Base-by-base conservation (phyloP, 225 moss, liverwort and hornwort species). In the Marchantia paleacea region DNA sequence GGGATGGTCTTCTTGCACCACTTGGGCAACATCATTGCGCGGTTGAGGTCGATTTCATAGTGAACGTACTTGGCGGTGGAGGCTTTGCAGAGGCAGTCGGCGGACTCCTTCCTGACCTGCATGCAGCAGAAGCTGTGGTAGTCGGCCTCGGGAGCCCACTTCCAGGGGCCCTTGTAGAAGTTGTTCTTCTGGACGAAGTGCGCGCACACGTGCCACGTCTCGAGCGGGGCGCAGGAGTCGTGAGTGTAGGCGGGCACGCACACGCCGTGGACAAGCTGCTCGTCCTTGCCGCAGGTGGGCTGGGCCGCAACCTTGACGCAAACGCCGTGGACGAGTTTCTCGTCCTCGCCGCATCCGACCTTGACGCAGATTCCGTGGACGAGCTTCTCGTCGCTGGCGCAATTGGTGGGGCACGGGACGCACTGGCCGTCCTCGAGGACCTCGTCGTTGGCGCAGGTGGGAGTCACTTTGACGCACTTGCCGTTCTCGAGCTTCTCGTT, bases 21-120 rank as follows among this genome's bases (percentile, higher is more conserved):
- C 24, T 69, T 29, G 69, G 69, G 71, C 16, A 72, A 16, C 49
- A 48, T 12, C 18, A 72, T 72, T 3, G 71, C 71, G n/a, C 71
- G 71, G 19, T 22, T 49, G 22, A 19, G 6, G 49, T 72, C 71
- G 19, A 72, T 22, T 51, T 72, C 71, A 7, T 72, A 72, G 49
- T 18, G 19, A 10, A 49, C 71, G 50, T 72, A 51, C 50, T 72
- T 72, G 71, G 71, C 49, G 31, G 48, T 50, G 31, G 22, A 18
- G 18, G 71, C 71, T 7, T 72, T 48, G 71, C 71, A 72, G 19
- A 72, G 26, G 31, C 71, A 72, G 71, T 50, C 49, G 22, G 71
- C 19, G 71, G 71, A 49, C 16, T 72, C 71, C 49, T 49, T 72
- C 50, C 71, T 51, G 47, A 72, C 71, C 10, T 30, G 71, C 2